Conservation (phyloP, 768 basidiomycete genomes). For the Tephrocybe sp. region DNA sequence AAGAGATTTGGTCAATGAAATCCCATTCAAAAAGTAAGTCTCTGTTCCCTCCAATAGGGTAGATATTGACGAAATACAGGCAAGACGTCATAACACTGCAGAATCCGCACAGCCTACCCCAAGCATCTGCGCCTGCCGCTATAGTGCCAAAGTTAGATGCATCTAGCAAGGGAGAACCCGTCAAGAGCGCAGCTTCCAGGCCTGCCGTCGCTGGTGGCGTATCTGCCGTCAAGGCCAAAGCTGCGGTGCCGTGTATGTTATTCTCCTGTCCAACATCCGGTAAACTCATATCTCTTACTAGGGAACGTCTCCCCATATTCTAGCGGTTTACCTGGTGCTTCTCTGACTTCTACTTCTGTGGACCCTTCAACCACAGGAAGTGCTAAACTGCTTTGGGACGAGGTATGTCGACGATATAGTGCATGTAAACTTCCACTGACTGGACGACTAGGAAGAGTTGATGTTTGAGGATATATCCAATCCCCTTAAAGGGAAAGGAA, state of each 20-base stretch:
- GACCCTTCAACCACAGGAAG: slow-evolving; percentile 64
- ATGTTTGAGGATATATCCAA: slow-evolving; percentile 96
- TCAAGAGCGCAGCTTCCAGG: slow-evolving; percentile 21
- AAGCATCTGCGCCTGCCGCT: slow-evolving; percentile 43
- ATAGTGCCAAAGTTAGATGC: slow-evolving; percentile 29
- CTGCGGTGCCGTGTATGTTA: slow-evolving; percentile 64
- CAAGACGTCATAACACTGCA: slow-evolving; percentile 93
- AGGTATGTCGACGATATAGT: slow-evolving; percentile 42
- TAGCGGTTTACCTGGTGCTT: slow-evolving; percentile 87
- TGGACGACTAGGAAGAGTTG: slow-evolving; percentile 70
- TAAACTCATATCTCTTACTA: slow-evolving; percentile 25
- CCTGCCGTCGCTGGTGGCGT: slow-evolving; percentile 33
- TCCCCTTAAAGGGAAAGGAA: slow-evolving; percentile 79
- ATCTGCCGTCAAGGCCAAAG: slow-evolving; percentile 48
- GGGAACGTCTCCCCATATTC: slow-evolving; percentile 94
- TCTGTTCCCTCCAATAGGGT: neutral
- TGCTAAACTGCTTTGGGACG: slow-evolving; percentile 92
- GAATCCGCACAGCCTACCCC: slow-evolving; percentile 80
- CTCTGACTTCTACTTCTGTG: slow-evolving; percentile 89
- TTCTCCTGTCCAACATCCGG: neutral
- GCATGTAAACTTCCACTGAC: neutral
- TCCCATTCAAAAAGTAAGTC: slow-evolving; percentile 77
- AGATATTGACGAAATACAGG: slow-evolving; percentile 36
- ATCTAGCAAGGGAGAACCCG: neutral
- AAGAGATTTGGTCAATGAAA: slow-evolving; percentile 83